Base-by-base conservation (phyloP, 768 basidiomycete species). In the Podaxis sp. region DNA sequence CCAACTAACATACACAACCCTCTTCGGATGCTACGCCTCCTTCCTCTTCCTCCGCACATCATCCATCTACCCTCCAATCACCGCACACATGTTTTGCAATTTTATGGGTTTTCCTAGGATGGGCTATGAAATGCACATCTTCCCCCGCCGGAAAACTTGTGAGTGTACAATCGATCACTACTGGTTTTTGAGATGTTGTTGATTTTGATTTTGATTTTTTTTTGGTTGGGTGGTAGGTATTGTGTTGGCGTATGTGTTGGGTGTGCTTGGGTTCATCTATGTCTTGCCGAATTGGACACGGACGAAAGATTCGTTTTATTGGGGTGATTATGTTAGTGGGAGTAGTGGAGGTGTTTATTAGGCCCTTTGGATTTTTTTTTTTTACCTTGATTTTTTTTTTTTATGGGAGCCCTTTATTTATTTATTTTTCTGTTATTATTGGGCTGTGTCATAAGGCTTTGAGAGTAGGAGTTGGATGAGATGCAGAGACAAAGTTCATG, bases 51-150 rank as follows among this genome's bases (percentile, higher is more conserved):
- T 96, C 6, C 85, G 90, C 52, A 94, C 95, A 3, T 86, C 89
- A 14, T 95, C 93, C 4, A 74, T 98, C 61, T 72, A 89, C 32
- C 89, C 94, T 1, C 79, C 95, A 1, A 80, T 95, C 57, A 73
- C 82, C 7, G 86, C 93, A 0, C 97, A 99, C 69, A 74, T 90
- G 0, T 96, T 94, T 69, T 98, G 97, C 78, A 99, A 99, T 69
- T 71, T 90, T 53, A 95, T 98, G 92, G 95, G 95, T 0, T 67
- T 98, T 28, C 97, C 96, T 2, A 80, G 86, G 55, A 80, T 89
- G 25, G 68, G 64, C 0, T 72, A 76, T 32, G 92, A 94, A 61
- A 67, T 91, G 37, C 65, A 67, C 42, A 71, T 73, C 57, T 85
- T 82, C 65, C 86, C 86, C 0, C 67, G 73, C 23, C 75, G 77